Base-by-base conservation (phyloP, 225 moss, liverwort and hornwort species). In the Marchantia polymorpha region DNA sequence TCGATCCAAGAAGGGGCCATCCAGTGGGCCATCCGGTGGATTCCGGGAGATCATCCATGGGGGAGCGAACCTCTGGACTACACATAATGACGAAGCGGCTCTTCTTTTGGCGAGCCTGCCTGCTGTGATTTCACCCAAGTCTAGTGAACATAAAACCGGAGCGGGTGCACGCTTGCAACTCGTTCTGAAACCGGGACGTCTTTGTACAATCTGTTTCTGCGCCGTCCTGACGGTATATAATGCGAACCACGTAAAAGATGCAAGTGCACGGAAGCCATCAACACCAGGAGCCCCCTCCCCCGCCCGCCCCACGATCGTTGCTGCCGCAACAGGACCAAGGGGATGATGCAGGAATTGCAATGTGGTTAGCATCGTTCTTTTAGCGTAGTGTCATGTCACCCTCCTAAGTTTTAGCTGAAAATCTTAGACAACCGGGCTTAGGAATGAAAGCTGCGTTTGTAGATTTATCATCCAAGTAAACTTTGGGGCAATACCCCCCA, bases 141-240 rank as follows among this genome's bases (percentile, higher is more conserved):
- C 63, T 47, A 15, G 68, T 63, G 73, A 54, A 47, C 71, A 75
- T 64, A 47, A 39, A 63, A 20, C 71, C 29, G 64, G 77, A 67
- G 75, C 56, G 61, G 76, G 52, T 64, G 58, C 63, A 58, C 67
- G 30, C 64, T 46, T 53, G 76, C 63, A 60, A 69, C 68, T 63
- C 51, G 6, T 53, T 65, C 65, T 39, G 46, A 69, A 63, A 25
- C 71, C 61, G 64, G 72, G 73, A 77, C 66, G 80, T 19, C 60
- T 68, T 23, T 81, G 77, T 77, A 76, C 77, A 77, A 78, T 73
- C 77, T 81, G 77, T 55, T 78, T 59, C 78, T 78, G 78, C 74
- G 51, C 68, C 78, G 73, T 73, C 69, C 84, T 81, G 39, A 61
- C 20, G 53, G 76, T 77, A 75, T 69, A 74, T 74, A 60, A 48